Base-by-base conservation (phyloP, 1,284 basidiomycete species). In the Kwoniella shivajii region DNA sequence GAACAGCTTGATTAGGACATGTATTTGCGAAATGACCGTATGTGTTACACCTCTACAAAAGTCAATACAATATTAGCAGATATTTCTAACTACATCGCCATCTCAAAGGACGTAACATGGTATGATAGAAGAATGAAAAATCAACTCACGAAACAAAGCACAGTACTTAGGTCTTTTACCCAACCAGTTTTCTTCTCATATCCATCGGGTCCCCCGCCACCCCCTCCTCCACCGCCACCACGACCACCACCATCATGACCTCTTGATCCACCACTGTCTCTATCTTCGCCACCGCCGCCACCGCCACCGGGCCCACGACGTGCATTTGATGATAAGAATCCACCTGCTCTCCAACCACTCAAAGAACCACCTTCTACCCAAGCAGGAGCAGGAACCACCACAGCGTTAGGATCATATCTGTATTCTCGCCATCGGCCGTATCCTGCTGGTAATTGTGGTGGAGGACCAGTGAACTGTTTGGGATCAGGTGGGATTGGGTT, bases 1-100 rank as follows among this genome's bases (percentile, higher is more conserved):
- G 75, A 6, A 74, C 69, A 24, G 73, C 73, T 41, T 66, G 57
- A 78, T 92, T 90, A 56, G 88, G 84, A 78, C 92, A 95, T 65
- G 89, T 86, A 73, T 95, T 95, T n/a, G 92, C 92, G 72, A 94
- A 95, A 74, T 96, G 92, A 1, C 92, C 92, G 68, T 88, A 87
- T 77, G 92, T 88, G 47, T 66, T 65, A 22, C 67, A 67, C 43
- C 49, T 55, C 57, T 68, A 60, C 46, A 31, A 16, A 44, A 26
- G 27, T 14, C 6, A 16, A 18, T 20, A 36, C 20, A n/a, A n/a
- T n/a, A n/a, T n/a, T n/a, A n/a, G n/a, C n/a, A n/a, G n/a, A n/a
- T n/a, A n/a, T n/a, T n/a, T n/a, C n/a, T n/a, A n/a, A n/a, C n/a
- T n/a, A n/a, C n/a, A n/a, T n/a, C n/a, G n/a, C n/a, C n/a, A n/a